These are phyloP conservation scores for Starmera quercuum DNA, from an alignment of 805 yeast genomes.

Conservation along the genomic window DNA sequence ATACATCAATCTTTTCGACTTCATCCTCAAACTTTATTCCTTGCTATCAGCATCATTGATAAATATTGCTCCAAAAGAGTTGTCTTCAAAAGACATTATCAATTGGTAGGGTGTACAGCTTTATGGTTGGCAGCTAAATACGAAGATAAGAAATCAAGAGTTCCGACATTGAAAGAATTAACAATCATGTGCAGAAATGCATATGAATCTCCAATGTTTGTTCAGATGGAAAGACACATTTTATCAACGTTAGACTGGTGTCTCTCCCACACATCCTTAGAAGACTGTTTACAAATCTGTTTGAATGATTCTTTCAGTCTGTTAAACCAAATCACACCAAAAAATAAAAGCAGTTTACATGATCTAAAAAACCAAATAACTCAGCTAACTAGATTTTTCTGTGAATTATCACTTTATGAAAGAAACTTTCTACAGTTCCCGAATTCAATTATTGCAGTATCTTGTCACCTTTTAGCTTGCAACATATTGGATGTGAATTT, in stretches of 20 bases:
- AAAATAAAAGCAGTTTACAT: not conserved
- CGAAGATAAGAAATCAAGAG: constrained; percentile 56
- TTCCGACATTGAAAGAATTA: constrained; percentile 61
- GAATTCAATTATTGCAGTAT: constrained; percentile 37
- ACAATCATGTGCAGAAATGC: constrained; percentile 57
- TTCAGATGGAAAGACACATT: constrained; percentile 77
- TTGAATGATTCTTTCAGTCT: constrained; percentile 6
- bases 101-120: constrained; percentile 77
- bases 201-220: constrained; percentile 54
- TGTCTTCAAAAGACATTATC: constrained; percentile 74
- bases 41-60: constrained; percentile 67
- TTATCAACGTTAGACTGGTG: constrained; percentile 67
- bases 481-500: constrained; percentile 31
- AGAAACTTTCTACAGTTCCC: constrained; percentile 38
- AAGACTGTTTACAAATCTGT: constrained; percentile 19
- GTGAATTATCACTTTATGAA: constrained; percentile 46
- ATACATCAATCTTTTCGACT: constrained; percentile 51
- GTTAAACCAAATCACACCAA: constrained; percentile 5
- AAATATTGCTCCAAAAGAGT: constrained; percentile 77
- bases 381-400: constrained; percentile 38
- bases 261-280: constrained; percentile 18
- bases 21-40: constrained; percentile 57
- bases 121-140: constrained; percentile 83
- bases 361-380: constrained; percentile 1
- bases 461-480: constrained; percentile 45